phyloP scores from a whole-genome alignment of 306 rosid species.

The Castanea sativa region DNA sequence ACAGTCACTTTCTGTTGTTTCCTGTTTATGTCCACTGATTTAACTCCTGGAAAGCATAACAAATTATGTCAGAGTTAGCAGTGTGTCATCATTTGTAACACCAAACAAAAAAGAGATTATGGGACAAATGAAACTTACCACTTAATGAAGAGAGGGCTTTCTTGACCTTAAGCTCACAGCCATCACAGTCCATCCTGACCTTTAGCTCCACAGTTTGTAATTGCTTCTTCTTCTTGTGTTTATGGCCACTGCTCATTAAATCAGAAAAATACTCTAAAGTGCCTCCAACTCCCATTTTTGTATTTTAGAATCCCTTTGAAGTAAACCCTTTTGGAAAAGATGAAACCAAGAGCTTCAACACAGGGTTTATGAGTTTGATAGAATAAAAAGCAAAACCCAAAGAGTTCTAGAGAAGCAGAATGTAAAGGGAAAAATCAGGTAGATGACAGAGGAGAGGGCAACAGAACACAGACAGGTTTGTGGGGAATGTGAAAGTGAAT shows the following conservation, averaged over 20 bases:
- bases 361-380: conserved; percentile 12
- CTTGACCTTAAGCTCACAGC: conserved; percentile 97
- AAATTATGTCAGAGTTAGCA: conserved; percentile 11
- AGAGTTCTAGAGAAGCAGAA: neutral
- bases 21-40: conserved; percentile 87
- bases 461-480: conserved; percentile 12
- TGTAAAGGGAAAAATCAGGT: conserved; percentile 11
- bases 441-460: conserved; percentile 1
- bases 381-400: conserved; percentile 3
- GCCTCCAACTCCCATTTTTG: conserved; percentile 86
- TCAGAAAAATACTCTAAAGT: conserved; percentile 88
- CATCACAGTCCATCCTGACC: conserved; percentile 98
- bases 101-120: neutral
- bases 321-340: neutral
- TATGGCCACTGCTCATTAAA: conserved; percentile 58
- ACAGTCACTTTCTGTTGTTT: conserved; percentile 95
- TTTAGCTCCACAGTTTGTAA: conserved; percentile 82
- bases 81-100: neutral
- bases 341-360: neutral
- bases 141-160: conserved; percentile 75
- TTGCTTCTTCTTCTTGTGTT: conserved; percentile 75
- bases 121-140: conserved; percentile 43
- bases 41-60: conserved; percentile 64
- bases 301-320: conserved; percentile 13
- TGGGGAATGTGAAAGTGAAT: conserved; percentile 21